phyloP scores from a whole-genome alignment of 2,329 filamentous ascomycete species.

The Exophiala lecanii-corni region DNA sequence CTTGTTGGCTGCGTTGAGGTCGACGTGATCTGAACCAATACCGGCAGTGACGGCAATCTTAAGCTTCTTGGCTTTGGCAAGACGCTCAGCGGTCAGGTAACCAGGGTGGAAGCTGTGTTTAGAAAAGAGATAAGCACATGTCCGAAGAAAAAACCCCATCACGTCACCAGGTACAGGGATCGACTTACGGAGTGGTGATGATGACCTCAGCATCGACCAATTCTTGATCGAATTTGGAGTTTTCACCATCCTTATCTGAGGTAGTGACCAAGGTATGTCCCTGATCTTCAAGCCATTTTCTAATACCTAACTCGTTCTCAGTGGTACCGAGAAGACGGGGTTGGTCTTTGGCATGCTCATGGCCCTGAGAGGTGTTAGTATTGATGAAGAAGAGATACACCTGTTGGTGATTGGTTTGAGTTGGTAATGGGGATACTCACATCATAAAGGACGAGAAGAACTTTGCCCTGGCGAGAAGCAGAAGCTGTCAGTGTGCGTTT shows the following conservation, averaged over 20 bases:
- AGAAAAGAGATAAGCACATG: constrained; percentile 7
- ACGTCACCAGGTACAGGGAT: neutral
- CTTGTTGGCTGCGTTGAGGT: constrained; percentile 94
- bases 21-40: constrained; percentile 97
- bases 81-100: constrained; percentile 92
- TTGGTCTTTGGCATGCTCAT: constrained; percentile 82
- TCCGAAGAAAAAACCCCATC: neutral
- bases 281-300: constrained; percentile 96
- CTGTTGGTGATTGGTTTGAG: neutral
- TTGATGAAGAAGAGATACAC: no score
- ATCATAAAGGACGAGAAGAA: constrained; percentile 91
- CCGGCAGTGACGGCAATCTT: constrained; percentile 96
- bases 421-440: constrained; percentile 50
- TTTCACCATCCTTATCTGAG: constrained; percentile 92
- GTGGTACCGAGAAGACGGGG: constrained; percentile 88
- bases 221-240: constrained; percentile 91
- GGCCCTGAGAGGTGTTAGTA: constrained; percentile 47
- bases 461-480: constrained; percentile 79
- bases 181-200: constrained; percentile 87
- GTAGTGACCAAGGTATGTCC: constrained; percentile 96
- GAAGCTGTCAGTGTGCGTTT: constrained; percentile 59
- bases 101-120: constrained; percentile 85
- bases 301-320: constrained; percentile 95
- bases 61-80: constrained; percentile 97
- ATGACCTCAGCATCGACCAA: constrained; percentile 96